These are phyloP conservation scores for Torulaspora microellipsoides DNA, from an alignment of 805 yeast species.

Conservation along the genomic window DNA sequence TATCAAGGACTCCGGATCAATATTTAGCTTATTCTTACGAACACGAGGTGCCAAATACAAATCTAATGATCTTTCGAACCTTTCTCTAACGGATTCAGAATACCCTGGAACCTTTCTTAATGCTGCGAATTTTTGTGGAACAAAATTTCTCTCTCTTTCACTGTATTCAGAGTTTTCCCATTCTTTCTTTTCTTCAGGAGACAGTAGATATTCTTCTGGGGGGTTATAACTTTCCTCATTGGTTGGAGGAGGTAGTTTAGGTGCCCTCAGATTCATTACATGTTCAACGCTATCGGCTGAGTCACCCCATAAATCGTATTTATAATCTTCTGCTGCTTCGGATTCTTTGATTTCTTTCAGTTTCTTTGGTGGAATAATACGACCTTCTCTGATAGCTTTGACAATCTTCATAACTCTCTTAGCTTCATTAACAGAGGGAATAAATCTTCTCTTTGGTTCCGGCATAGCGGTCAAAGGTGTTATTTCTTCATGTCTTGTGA, in stretches of 20 bases:
- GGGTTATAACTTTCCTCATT: slow-evolving; percentile 97
- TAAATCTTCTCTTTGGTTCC: slow-evolving; percentile 95
- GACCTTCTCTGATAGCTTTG: slow-evolving; percentile 92
- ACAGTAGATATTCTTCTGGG: slow-evolving; percentile 86
- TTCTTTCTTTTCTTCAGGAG: slow-evolving; percentile 67
- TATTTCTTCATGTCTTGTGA: slow-evolving; percentile 72
- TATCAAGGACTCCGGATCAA: slow-evolving; percentile 92
- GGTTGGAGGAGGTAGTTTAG: slow-evolving; percentile 93
- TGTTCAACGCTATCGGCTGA: slow-evolving; percentile 61
- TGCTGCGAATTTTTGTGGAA: slow-evolving; percentile 78
- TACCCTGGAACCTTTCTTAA: slow-evolving; percentile 94
- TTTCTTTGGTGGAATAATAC: slow-evolving; percentile 72
- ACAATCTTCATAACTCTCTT: slow-evolving; percentile 95
- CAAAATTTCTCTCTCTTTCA: slow-evolving; percentile 72
- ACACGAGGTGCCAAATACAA: slow-evolving; percentile 94
- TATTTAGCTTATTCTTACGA: slow-evolving; percentile 81
- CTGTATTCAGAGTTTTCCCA: slow-evolving; percentile 68
- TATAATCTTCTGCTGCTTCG: slow-evolving; percentile 49
- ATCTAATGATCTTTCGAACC: slow-evolving; percentile 91
- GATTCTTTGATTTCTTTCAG: slow-evolving; percentile 46
- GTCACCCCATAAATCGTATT: slow-evolving; percentile 84
- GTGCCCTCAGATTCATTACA: slow-evolving; percentile 89
- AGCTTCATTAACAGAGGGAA: slow-evolving; percentile 96
- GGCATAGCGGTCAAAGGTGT: slow-evolving; percentile 94
- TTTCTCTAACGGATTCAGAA: slow-evolving; percentile 76